Evolutionary conservation across 148 eudicot genomes (phyloP).

Genomic region (Fagopyrum tataricum): DNA sequence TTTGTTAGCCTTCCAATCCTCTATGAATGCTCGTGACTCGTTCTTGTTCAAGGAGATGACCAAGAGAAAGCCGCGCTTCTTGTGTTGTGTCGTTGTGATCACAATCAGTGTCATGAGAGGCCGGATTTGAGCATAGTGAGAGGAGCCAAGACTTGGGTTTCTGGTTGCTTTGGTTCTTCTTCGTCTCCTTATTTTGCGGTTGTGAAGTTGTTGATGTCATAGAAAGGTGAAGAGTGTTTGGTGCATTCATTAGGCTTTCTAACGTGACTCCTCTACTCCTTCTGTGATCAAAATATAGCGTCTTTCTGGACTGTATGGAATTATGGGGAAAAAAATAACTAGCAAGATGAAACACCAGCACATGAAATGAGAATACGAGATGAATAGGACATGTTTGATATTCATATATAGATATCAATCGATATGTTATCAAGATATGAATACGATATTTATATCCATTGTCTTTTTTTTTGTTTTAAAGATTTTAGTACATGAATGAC

Average conservation of each 20-base stretch:
- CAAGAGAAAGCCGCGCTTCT: constrained; percentile 20
- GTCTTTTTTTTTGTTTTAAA: too few species aligned
- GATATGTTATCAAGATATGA: too few species aligned
- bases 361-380: not conserved
- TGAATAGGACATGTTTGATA: not conserved
- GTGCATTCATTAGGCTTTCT: not conserved
- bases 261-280: not conserved
- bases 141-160: constrained; percentile 41
- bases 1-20: not conserved
- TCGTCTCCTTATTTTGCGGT: constrained; percentile 25
- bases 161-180: constrained; percentile 22
- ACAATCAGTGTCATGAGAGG: constrained; percentile 19
- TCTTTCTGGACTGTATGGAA: not conserved
- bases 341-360: not conserved
- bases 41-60: constrained; percentile 44
- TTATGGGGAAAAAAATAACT: not conserved
- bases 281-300: not conserved
- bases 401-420: too few species aligned
- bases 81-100: constrained; percentile 19
- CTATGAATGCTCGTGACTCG: constrained; percentile 22
- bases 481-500: not conserved
- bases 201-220: not conserved
- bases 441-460: too few species aligned
- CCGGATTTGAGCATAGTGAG: constrained; percentile 45
- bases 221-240: not conserved